phyloP scores from a whole-genome alignment of 2,329 filamentous ascomycete species.

The Juglanconis oblonga region DNA sequence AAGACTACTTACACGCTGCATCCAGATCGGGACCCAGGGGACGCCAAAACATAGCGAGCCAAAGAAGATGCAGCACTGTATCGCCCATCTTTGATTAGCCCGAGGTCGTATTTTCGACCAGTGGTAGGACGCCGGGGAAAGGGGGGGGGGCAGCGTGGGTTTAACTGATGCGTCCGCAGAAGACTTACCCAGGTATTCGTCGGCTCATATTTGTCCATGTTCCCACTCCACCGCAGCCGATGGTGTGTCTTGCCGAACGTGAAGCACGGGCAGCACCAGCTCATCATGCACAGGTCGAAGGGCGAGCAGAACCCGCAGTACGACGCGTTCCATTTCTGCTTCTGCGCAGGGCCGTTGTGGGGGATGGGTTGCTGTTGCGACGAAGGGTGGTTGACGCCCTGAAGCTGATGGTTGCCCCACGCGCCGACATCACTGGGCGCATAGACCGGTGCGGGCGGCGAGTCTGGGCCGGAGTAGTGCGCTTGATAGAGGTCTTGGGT shows the following conservation, averaged over 20 bases:
- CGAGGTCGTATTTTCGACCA: neutral
- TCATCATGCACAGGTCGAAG: constrained; percentile 41
- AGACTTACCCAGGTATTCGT: constrained; percentile 44
- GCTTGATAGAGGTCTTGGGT: too few species aligned
- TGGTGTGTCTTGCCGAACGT: constrained; percentile 49
- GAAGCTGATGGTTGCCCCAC: too few species aligned
- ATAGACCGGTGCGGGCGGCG: neutral
- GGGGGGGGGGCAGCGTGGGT: too few species aligned
- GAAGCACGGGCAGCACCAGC: constrained; percentile 44
- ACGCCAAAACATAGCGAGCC: constrained; percentile 38
- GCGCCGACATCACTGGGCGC: neutral
- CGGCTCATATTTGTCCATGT: constrained; percentile 41
- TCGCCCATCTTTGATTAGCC: neutral
- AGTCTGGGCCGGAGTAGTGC: too few species aligned
- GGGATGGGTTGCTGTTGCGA: constrained; percentile 39
- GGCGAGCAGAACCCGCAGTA: constrained; percentile 46
- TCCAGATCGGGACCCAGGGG: constrained; percentile 39
- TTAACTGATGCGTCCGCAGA: too few species aligned
- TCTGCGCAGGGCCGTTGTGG: constrained; percentile 28
- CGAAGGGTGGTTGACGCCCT: too few species aligned
- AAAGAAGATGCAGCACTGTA: constrained; percentile 42
- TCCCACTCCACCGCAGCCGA: constrained; percentile 37
- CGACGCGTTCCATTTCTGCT: constrained; percentile 37
- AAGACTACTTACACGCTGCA: constrained; percentile 33
- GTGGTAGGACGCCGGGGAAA: neutral